Base-by-base conservation (phyloP, 345 rosid species). In the Rhizophora apiculata region DNA sequence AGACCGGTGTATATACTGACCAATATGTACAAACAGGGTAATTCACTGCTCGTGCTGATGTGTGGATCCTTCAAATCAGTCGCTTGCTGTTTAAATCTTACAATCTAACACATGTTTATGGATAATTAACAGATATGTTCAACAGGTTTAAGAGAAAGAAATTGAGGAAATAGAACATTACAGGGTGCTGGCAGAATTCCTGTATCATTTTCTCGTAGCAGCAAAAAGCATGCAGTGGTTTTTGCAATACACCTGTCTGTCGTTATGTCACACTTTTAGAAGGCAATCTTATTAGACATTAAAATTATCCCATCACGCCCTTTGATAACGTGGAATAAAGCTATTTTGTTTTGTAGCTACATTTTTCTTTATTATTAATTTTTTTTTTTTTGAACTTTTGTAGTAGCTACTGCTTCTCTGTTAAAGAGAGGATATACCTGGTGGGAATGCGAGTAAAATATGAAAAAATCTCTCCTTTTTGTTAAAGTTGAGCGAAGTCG, bases 211-310 rank as follows among this genome's bases (percentile, higher is more conserved):
- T 56, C 59, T 27, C 16, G 4, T 4, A 16, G 64, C 21, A 67
- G 57, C 53, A 31, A 37, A 37, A 46, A 59, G 55, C 46, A 22
- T 29, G 59, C 56, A 57, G 63, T 48, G 22, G 72, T 72, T 59
- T 22, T 22, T 49, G 67, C 13, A 34, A 43, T 60, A 15, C 9
- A 32, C 19, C 62, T 11, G 43, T 26, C 63, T 24, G 30, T 26
- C 63, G 20, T 65, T 43, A 21, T 49, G 65, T 48, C 60, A 32
- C 51, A 22, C 7, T 51, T 71, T 30, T 65, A 57, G 56, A 57
- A 57, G 24, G 58, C 46, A 64, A 64, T 60, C 55, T 43, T 1
- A 31, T 39, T 21, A 18, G 69, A 20, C 63, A 32, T 52, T 8
- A 6, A 63, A 30, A 55, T 24, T 6, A 43, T 29, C 29, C 63